Evolutionary conservation across 208 protist genomes (phyloP).

Genomic region (Acanthamoeba quina): DNA sequence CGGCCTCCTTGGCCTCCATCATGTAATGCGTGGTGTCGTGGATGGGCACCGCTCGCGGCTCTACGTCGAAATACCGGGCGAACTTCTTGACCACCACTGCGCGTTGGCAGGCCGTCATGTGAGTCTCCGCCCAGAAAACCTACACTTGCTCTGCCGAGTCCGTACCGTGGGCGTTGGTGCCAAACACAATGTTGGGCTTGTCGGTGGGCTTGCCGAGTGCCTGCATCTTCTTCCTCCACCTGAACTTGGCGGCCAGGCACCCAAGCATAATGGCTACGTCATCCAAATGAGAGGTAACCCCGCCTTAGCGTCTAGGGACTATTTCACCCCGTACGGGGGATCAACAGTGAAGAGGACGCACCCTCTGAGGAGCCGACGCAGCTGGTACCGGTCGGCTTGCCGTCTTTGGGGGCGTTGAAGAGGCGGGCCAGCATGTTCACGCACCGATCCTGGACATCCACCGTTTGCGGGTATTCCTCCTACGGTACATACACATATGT

Average conservation of each 20-base stretch:
- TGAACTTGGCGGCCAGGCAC: conserved; percentile 75
- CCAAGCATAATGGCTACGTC: conserved; percentile 67
- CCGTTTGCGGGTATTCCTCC: conserved; percentile 78
- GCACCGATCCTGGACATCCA: conserved; percentile 74
- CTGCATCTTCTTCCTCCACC: conserved; percentile 77
- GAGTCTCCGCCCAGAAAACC: background rate
- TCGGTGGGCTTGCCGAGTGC: conserved; percentile 39
- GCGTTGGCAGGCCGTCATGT: background rate
- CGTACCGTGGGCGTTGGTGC: conserved; percentile 33
- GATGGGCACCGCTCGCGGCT: conserved; percentile 66
- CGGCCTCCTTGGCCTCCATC: conserved; percentile 66
- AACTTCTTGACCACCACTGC: conserved; percentile 81
- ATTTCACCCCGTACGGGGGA: background rate
- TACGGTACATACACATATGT: background rate
- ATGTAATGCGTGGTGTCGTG: conserved; percentile 25
- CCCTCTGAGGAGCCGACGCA: conserved; percentile 78
- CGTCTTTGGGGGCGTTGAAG: conserved; percentile 72
- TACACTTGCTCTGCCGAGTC: background rate
- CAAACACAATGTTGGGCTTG: conserved; percentile 78
- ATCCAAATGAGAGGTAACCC: background rate
- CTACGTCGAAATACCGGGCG: conserved; percentile 79
- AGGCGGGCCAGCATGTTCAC: conserved; percentile 80
- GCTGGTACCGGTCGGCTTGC: conserved; percentile 56
- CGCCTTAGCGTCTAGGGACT: background rate
- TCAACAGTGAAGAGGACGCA: background rate